Evolutionary conservation across 192 early-diverging fungal genomes (phyloP).

Genomic region (Ambispora gerdemannii): DNA sequence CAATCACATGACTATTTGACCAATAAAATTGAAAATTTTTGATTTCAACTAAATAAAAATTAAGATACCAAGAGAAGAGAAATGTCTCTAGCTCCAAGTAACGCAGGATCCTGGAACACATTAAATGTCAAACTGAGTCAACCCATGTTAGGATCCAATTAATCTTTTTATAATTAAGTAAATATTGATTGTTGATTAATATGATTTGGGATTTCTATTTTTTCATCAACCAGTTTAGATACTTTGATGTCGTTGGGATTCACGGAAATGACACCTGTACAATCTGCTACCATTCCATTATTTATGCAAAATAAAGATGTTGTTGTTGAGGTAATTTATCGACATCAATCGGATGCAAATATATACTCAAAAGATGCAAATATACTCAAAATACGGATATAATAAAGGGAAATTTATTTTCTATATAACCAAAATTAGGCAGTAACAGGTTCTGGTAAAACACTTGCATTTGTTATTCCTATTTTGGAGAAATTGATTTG

Average conservation of each 20-base stretch:
- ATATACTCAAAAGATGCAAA: background rate
- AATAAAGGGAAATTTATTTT: background rate
- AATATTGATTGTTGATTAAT: too few relatives aligned
- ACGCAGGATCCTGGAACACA: constrained; percentile 62
- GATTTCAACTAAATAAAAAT: too few relatives aligned
- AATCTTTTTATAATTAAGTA: too few relatives aligned
- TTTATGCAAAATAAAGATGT: constrained; percentile 94
- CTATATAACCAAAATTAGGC: constrained; percentile 49
- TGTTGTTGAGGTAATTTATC: constrained; percentile 71
- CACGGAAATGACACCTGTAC: constrained; percentile 89
- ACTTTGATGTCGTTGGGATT: constrained; percentile 69
- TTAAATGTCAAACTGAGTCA: constrained; percentile 59
- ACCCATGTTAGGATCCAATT: too few relatives aligned
- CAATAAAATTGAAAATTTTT: too few relatives aligned
- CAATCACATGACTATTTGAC: too few relatives aligned
- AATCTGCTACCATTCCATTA: constrained; percentile 85
- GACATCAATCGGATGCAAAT: constrained; percentile 11
- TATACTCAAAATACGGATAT: too few relatives aligned
- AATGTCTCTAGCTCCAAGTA: constrained; percentile 35
- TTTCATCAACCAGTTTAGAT: constrained; percentile 42
- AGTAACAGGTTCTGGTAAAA: constrained; percentile 96
- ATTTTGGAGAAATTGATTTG: constrained; percentile 83
- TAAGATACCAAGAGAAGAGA: too few relatives aligned
- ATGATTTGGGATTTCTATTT: too few relatives aligned
- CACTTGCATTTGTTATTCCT: constrained; percentile 87